Conservation (phyloP, 345 rosid species). For the Physaria fendleri region DNA sequence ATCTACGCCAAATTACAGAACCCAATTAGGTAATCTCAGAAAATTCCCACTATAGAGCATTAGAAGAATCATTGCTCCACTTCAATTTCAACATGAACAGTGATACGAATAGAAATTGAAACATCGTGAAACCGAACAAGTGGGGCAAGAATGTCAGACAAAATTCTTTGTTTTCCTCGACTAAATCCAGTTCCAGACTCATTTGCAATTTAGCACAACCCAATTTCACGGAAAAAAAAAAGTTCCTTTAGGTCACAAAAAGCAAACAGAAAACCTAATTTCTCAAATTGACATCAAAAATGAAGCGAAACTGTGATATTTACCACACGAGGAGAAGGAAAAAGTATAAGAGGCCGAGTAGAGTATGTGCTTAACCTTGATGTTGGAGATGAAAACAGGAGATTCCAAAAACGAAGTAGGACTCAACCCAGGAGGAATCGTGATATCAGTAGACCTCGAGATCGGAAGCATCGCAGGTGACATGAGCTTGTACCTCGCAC, state of each 20-base stretch:
- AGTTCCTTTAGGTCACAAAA: neutral
- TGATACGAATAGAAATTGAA: slow-evolving; percentile 6
- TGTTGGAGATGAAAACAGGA: slow-evolving; percentile 84
- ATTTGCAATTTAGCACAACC: neutral
- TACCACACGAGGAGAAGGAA: neutral
- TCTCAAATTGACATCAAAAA: slow-evolving; percentile 4
- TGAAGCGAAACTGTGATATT: neutral
- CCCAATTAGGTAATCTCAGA: slow-evolving; percentile 4
- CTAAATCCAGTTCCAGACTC: neutral
- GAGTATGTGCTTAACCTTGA: slow-evolving; percentile 49
- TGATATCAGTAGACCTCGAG: slow-evolving; percentile 70
- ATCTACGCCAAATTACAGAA: slow-evolving; percentile 22
- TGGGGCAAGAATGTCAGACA: neutral
- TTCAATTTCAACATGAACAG: neutral
- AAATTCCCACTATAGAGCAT: neutral
- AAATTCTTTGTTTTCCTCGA: neutral
- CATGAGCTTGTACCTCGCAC: slow-evolving; percentile 91
- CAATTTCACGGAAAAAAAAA: slow-evolving; percentile 19
- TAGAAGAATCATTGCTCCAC: slow-evolving; percentile 19
- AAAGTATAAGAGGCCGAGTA: neutral
- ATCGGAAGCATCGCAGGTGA: slow-evolving; percentile 99
- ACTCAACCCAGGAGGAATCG: slow-evolving; percentile 81
- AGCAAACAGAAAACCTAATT: slow-evolving; percentile 16
- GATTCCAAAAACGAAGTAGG: slow-evolving; percentile 94
- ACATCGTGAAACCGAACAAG: slow-evolving; percentile 9